Evolutionary conservation across 2,329 filamentous ascomycete species (phyloP).

Genomic region (Magnaporthiopsis poae): DNA sequence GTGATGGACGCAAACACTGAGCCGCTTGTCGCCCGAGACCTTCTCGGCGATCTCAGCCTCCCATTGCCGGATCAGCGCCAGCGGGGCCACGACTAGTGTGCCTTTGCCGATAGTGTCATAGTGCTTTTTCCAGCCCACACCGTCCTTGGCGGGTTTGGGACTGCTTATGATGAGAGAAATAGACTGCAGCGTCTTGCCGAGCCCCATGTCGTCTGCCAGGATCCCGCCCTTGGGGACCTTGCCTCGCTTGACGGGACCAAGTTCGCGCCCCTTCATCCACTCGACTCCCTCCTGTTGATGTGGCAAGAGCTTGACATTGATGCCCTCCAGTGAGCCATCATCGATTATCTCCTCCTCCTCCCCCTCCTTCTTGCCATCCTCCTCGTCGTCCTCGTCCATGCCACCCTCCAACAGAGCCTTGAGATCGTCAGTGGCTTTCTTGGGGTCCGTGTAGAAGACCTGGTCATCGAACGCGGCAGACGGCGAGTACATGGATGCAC

Average conservation of each 20-base stretch:
- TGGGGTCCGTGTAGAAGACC: constrained; percentile 57
- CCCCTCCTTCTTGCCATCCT: constrained; percentile 49
- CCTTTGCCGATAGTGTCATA: constrained; percentile 60
- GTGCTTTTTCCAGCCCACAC: constrained; percentile 56
- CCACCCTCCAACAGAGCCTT: constrained; percentile 75
- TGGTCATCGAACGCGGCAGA: constrained; percentile 28
- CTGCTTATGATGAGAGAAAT: constrained; percentile 82
- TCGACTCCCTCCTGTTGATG: constrained; percentile 89
- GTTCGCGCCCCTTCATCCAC: constrained; percentile 92
- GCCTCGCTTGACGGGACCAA: constrained; percentile 72
- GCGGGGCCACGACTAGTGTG: constrained; percentile 83
- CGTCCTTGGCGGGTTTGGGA: constrained; percentile 53
- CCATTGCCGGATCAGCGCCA: constrained; percentile 95
- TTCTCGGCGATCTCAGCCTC: constrained; percentile 84
- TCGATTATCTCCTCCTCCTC: constrained; percentile 32
- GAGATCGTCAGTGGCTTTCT: constrained; percentile 63
- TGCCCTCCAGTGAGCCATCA: constrained; percentile 57
- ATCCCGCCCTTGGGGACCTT: constrained; percentile 83
- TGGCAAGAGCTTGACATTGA: constrained; percentile 78
- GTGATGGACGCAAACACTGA: constrained; percentile 84
- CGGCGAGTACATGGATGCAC: constrained; percentile 24
- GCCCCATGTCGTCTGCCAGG: constrained; percentile 91
- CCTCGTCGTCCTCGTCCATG: constrained; percentile 56
- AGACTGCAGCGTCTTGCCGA: constrained; percentile 92
- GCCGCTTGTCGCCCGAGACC: constrained; percentile 55